A percentile compares a stretch with the other conserved stretches of the same genome.
These are phyloP conservation scores for Leishmania gerbilli DNA, from an alignment of 208 protist genomes.

Conservation along the genomic window DNA sequence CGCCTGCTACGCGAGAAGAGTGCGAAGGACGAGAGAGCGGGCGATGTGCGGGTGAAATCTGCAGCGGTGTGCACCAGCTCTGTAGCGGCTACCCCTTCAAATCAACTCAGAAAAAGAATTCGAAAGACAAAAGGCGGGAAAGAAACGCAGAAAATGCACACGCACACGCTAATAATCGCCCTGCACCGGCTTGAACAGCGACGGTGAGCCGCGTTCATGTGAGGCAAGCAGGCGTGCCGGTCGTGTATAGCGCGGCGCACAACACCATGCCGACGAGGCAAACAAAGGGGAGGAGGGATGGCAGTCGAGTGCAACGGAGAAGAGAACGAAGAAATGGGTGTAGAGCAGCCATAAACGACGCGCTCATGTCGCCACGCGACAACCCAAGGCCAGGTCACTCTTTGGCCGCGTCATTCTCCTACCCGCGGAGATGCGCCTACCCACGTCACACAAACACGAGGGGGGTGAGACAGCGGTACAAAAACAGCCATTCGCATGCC, in stretches of 20 bases:
- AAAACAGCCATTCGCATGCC: neutral
- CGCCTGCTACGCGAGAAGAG: neutral
- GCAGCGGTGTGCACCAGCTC: neutral
- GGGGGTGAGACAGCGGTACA: neutral
- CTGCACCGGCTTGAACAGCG: neutral
- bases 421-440: neutral
- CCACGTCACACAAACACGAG: neutral
- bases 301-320: neutral
- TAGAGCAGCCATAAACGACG: neutral
- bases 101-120: neutral
- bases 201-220: neutral
- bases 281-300: neutral
- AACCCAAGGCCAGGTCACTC: neutral
- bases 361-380: neutral
- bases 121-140: neutral
- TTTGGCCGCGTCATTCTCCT: neutral
- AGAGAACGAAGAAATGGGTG: neutral
- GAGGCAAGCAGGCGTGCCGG: neutral
- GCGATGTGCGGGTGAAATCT: neutral
- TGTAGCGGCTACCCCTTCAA: neutral
- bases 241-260: neutral
- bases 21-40: neutral
- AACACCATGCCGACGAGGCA: neutral
- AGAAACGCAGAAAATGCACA: neutral
- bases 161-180: neutral